phyloP scores from a whole-genome alignment of 2,329 filamentous ascomycete genomes.

The Fusarium sp. region DNA sequence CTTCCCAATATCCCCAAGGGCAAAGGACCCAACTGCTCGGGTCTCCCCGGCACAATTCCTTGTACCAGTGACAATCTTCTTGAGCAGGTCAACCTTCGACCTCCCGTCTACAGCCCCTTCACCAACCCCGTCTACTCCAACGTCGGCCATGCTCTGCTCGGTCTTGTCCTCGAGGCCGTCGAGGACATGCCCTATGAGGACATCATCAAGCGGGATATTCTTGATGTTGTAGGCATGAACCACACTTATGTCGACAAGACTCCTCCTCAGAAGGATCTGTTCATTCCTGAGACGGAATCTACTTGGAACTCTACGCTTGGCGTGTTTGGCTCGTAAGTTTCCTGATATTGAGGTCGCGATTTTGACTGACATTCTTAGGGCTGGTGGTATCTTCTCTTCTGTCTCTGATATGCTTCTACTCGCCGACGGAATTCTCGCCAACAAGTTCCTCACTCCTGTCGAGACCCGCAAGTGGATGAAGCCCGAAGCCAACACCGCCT shows the following conservation, averaged over 20 bases:
- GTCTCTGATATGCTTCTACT: constrained; percentile 57
- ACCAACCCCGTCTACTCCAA: constrained; percentile 63
- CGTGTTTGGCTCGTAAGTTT: constrained; percentile 51
- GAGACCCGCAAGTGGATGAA: constrained; percentile 61
- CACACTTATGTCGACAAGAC: constrained; percentile 52
- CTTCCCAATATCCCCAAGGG: constrained; percentile 45
- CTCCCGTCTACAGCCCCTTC: constrained; percentile 57
- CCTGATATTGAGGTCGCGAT: accelerated
- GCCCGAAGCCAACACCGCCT: constrained; percentile 54
- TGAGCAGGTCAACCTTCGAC: constrained; percentile 42
- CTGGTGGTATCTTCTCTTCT: constrained; percentile 57
- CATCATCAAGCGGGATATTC: constrained; percentile 55
- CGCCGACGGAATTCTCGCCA: constrained; percentile 55
- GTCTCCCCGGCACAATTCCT: constrained; percentile 49
- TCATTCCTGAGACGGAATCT: constrained; percentile 51
- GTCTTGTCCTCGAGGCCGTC: constrained; percentile 58
- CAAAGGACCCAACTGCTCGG: constrained; percentile 50
- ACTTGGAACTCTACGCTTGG: constrained; percentile 52
- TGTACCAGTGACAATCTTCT: constrained; percentile 50
- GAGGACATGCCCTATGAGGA: constrained; percentile 55
- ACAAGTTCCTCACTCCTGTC: constrained; percentile 54
- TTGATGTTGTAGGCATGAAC: constrained; percentile 56
- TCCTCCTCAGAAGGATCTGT: constrained; percentile 49
- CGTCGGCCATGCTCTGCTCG: constrained; percentile 58
- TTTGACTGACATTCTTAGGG: constrained; percentile 35